Conservation (phyloP, 306 rosid genomes). For the Pterocarpus macrocarpus region DNA sequence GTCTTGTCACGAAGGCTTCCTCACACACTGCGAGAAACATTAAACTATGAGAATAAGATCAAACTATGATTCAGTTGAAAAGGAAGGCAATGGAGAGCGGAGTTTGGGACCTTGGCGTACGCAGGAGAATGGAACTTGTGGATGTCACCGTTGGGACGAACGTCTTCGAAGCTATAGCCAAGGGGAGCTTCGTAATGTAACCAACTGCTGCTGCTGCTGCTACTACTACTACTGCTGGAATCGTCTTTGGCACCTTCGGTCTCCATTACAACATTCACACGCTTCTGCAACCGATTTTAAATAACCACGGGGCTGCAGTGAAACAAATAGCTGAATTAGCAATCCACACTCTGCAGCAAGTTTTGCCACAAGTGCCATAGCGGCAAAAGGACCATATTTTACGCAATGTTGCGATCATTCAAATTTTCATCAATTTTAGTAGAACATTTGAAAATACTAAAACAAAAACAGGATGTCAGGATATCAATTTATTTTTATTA, state of each 20-base stretch:
- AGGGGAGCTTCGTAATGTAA: slow-evolving; percentile 68
- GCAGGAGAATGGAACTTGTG: slow-evolving; percentile 72
- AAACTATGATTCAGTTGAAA: too few species aligned
- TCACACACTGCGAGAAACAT: slow-evolving; percentile 55
- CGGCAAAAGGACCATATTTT: too few species aligned
- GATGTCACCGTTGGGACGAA: slow-evolving; percentile 78
- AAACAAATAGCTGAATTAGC: too few species aligned
- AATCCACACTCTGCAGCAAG: too few species aligned
- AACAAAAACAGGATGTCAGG: too few species aligned
- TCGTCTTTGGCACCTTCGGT: slow-evolving; percentile 61
- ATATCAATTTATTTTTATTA: too few species aligned
- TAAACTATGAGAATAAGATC: too few species aligned
- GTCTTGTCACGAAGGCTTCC: slow-evolving; percentile 67
- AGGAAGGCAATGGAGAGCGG: not conserved
- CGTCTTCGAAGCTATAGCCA: slow-evolving; percentile 74
- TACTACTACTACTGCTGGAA: slow-evolving; percentile 53
- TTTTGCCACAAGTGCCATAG: too few species aligned
- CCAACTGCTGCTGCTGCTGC: not conserved
- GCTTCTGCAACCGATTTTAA: slow-evolving; percentile 44
- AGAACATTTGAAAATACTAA: too few species aligned
- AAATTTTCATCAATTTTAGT: too few species aligned
- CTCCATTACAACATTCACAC: slow-evolving; percentile 68
- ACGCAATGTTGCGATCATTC: too few species aligned
- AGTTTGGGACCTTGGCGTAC: slow-evolving; percentile 65
- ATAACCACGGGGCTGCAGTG: too few species aligned